Percentiles rank a stretch among this genome's conserved stretches.
These are phyloP conservation scores for Lactuca sativa DNA, from an alignment of 129 eudicot species.

Conservation along the genomic window DNA sequence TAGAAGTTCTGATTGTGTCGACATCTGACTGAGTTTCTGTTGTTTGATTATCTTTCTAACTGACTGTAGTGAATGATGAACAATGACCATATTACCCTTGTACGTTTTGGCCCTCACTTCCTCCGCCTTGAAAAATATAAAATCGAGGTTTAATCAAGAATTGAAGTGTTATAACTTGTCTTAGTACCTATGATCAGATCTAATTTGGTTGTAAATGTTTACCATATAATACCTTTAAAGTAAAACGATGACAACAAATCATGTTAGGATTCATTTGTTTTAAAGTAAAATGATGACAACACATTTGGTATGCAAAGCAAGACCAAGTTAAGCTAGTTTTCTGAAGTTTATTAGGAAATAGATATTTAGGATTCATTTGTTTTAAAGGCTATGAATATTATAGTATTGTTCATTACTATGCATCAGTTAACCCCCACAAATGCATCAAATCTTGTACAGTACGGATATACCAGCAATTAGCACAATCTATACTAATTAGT, in stretches of 20 bases:
- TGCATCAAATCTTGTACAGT: constrained; percentile 12
- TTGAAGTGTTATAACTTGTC: background rate
- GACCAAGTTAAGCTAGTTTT: constrained; percentile 18
- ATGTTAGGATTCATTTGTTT: background rate
- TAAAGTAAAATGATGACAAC: too few relatives aligned
- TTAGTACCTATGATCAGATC: constrained; percentile 5
- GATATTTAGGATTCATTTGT: constrained; percentile 16
- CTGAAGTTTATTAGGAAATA: constrained; percentile 17
- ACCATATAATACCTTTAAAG: background rate
- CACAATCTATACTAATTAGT: background rate
- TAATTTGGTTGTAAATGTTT: constrained; percentile 3
- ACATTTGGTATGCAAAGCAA: constrained; percentile 18
- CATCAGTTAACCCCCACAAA: constrained; percentile 1
- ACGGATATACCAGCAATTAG: background rate
- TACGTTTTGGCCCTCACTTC: too few relatives aligned
- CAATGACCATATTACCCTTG: too few relatives aligned
- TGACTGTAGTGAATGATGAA: too few relatives aligned
- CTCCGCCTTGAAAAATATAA: too few relatives aligned
- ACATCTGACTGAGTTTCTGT: too few relatives aligned
- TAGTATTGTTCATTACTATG: constrained; percentile 9
- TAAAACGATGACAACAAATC: constrained; percentile 28
- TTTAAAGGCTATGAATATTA: constrained; percentile 17
- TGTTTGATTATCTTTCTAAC: too few relatives aligned
- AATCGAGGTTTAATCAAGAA: background rate
- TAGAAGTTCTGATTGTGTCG: too few relatives aligned